A percentile compares a stretch with the other conserved stretches of the same genome.
Conservation (phyloP, 768 basidiomycete genomes). For the Macrolepiota fuliginosa region DNA sequence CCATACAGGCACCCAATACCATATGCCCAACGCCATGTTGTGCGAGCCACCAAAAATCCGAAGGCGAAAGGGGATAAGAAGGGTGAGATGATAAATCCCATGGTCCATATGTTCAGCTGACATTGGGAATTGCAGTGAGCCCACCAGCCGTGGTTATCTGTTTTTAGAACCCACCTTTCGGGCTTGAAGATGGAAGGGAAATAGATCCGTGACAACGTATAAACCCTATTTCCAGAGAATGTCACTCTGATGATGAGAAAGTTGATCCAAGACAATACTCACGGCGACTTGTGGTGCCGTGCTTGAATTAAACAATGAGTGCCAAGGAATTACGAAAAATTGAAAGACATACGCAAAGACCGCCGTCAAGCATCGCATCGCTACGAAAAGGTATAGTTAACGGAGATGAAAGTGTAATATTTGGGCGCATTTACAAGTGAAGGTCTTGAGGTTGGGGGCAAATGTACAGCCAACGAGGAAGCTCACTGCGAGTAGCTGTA, state of each 20-base stretch:
- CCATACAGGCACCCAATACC: slow-evolving; percentile 65
- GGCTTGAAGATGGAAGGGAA: slow-evolving; percentile 69
- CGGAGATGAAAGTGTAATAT: background rate
- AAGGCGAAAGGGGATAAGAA: slow-evolving; percentile 65
- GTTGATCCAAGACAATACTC: background rate
- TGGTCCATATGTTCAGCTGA: slow-evolving; percentile 55
- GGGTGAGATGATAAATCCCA: slow-evolving; percentile 63
- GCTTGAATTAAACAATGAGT: background rate
- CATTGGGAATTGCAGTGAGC: background rate
- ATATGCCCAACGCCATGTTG: slow-evolving; percentile 65
- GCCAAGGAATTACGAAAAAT: background rate
- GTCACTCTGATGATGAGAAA: background rate
- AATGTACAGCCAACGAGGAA: slow-evolving; percentile 48
- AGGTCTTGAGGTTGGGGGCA: slow-evolving; percentile 53
- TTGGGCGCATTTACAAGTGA: slow-evolving; percentile 39
- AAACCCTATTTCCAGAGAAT: slow-evolving; percentile 39
- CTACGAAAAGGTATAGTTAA: slow-evolving; percentile 22
- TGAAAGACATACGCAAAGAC: slow-evolving; percentile 45
- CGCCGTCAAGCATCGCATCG: slow-evolving; percentile 56
- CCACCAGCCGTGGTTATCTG: background rate
- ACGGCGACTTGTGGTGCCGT: slow-evolving; percentile 11
- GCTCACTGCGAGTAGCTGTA: slow-evolving; percentile 50
- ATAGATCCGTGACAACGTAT: slow-evolving; percentile 62
- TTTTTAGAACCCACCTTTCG: slow-evolving; percentile 43
- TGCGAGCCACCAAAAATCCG: slow-evolving; percentile 63